These are phyloP conservation scores for Elymus sibiricus DNA, from an alignment of 176 grass and related monocot genomes.

Conservation along the genomic window DNA sequence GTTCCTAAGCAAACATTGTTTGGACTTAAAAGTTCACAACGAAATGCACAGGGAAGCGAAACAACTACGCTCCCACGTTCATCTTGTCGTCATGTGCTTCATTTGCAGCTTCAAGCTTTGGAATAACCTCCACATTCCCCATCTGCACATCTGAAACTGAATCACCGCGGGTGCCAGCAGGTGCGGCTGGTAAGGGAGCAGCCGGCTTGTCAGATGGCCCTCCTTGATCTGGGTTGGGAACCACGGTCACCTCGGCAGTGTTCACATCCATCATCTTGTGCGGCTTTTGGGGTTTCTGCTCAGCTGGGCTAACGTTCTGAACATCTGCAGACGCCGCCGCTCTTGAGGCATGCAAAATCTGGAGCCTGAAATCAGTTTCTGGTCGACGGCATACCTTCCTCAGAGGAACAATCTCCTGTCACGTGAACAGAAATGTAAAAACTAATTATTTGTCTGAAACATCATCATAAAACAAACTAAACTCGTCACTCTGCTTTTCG, in stretches of 20 bases:
- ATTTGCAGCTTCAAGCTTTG: constrained; percentile 13
- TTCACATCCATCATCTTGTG: constrained; percentile 80
- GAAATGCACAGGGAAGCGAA: neutral
- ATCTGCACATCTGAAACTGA: constrained; percentile 30
- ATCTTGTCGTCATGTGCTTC: constrained; percentile 22
- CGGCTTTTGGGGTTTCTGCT: constrained; percentile 40
- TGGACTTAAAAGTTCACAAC: neutral
- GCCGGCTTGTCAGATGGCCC: neutral
- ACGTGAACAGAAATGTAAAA: neutral
- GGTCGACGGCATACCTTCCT: constrained; percentile 98
- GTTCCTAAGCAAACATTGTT: neutral
- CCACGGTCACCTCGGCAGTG: constrained; percentile 48
- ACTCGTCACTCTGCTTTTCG: neutral
- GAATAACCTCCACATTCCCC: constrained; percentile 27
- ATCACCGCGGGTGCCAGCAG: constrained; percentile 6
- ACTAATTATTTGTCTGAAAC: neutral
- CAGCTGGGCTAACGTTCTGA: constrained; percentile 10
- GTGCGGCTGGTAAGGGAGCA: neutral
- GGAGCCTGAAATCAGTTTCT: constrained; percentile 94
- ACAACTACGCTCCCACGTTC: constrained; percentile 20
- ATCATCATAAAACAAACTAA: neutral
- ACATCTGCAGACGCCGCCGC: constrained; percentile 36
- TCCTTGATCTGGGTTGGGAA: constrained; percentile 27
- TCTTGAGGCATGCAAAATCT: constrained; percentile 81
- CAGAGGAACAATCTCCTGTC: constrained; percentile 95